Base-by-base conservation (phyloP, 2,329 filamentous ascomycete genomes). In the Huntiella omanensis region DNA sequence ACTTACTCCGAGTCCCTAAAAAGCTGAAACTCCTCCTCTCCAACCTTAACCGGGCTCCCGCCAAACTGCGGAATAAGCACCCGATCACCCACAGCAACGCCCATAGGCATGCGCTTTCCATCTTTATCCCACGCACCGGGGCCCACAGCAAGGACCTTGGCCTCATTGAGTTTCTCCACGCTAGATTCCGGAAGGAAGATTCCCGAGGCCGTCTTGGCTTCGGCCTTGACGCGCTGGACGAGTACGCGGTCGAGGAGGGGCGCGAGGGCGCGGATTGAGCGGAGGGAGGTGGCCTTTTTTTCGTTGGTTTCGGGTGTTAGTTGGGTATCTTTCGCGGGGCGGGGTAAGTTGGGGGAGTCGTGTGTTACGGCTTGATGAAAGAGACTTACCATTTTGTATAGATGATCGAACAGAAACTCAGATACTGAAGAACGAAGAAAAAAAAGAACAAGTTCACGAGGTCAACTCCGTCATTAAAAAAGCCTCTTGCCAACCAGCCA, bases 1-100 rank as follows among this genome's bases (percentile, higher is more conserved):
- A 81, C 87, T 68, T 79, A 96, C 88, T 98, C 91, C 70, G 86
- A 83, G 67, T 98, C 91, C 59, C 91, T 77, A 81, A 94, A 98
- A 54, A 98, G 77, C 53, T 82, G 78, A 71, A 77, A 96, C 69
- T 98, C 91, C 55, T 96, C 86, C 58, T 98, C 88, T 56, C 88
- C 91, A 56, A 96, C 84, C 77, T 96, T 96, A 64, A 98, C 79
- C 53, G 88, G 81, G 60, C 81, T 91, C 53, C 91, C 91, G 59
- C 91, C 91, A 60, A 80, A 98, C 84, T 88, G 83, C 56, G 91
- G 91, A 62, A 96, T 95, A 69, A 98, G 68, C 52, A 98, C 91
- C 59, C 83, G 83, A 69, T 98, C 91, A 55, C 91, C 91, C 42
- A 78, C 67, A 55, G 70, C 54, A 49, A 96, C 91, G 57, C 84